A percentile compares a stretch with the other conserved stretches of the same genome.
phyloP scores from a whole-genome alignment of 2,329 filamentous ascomycete genomes.

The Aspergillus nomiae region DNA sequence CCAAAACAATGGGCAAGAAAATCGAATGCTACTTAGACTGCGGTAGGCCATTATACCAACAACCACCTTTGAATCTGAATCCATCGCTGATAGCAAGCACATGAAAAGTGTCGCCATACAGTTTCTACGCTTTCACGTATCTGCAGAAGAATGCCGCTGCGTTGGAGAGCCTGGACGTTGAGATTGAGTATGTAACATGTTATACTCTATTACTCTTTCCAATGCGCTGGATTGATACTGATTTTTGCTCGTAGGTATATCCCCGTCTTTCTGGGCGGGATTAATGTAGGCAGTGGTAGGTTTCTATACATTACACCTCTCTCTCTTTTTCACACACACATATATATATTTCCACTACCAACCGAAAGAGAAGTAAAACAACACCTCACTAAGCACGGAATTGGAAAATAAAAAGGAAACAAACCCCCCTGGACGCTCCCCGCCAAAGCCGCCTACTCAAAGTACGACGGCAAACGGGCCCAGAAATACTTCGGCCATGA shows the following conservation, averaged over 20 bases:
- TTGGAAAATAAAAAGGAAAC: constrained; percentile 57
- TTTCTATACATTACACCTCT: background rate
- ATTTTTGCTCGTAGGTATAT: constrained; percentile 56
- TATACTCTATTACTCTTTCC: background rate
- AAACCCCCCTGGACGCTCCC: constrained; percentile 72
- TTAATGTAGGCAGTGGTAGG: constrained; percentile 62
- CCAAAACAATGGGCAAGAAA: constrained; percentile 55
- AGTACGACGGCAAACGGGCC: constrained; percentile 53
- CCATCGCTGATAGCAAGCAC: background rate
- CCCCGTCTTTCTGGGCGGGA: constrained; percentile 71
- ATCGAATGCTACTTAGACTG: constrained; percentile 71
- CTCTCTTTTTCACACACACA: background rate
- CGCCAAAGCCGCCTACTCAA: constrained; percentile 65
- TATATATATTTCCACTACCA: too few species aligned
- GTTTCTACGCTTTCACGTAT: constrained; percentile 57
- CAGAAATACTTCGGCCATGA: constrained; percentile 52
- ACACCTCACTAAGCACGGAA: background rate
- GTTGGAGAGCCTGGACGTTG: constrained; percentile 61
- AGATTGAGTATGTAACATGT: constrained; percentile 61
- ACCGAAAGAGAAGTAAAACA: too few species aligned
- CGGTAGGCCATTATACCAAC: constrained; percentile 49
- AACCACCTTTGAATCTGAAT: background rate
- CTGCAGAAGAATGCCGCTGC: constrained; percentile 58
- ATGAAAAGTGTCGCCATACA: constrained; percentile 62
- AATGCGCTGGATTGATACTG: background rate